These are phyloP conservation scores for Syncephalastrum sp. DNA, from an alignment of 371 early-diverging fungal species.

Conservation along the genomic window DNA sequence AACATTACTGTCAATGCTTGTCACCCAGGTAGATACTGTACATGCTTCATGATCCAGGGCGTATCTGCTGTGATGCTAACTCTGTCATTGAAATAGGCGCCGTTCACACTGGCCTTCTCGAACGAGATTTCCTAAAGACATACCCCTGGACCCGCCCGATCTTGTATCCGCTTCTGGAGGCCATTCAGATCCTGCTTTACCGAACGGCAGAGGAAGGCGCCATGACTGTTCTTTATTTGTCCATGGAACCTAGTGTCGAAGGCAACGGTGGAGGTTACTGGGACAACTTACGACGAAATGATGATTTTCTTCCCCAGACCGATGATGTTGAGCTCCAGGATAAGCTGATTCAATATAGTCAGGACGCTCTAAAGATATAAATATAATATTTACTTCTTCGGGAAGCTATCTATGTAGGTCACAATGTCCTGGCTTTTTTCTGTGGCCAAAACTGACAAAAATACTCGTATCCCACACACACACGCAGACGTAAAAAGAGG, in stretches of 20 bases:
- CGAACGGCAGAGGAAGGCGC: conserved; percentile 21
- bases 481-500: too few relatives aligned
- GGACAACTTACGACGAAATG: conserved; percentile 1
- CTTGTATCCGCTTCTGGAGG: conserved; percentile 7
- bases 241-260: conserved; percentile 2
- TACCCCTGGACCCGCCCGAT: conserved; percentile 4
- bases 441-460: too few relatives aligned
- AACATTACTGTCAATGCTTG: conserved; percentile 45
- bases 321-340: conserved; percentile 1
- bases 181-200: conserved; percentile 6
- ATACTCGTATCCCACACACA: too few relatives aligned
- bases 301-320: not conserved
- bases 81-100: not conserved
- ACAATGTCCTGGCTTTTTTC: too few relatives aligned
- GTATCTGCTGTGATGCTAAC: not conserved
- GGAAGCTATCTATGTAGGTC: too few relatives aligned
- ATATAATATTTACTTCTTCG: not conserved
- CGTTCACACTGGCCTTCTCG: conserved; percentile 1
- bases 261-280: conserved; percentile 8
- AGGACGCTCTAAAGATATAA: not conserved
- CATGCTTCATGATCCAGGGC: conserved; percentile 17
- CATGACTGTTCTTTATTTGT: conserved; percentile 16
- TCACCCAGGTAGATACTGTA: conserved; percentile 69
- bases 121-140: conserved; percentile 1
- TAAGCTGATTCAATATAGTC: conserved; percentile 1